A percentile compares a stretch with the other conserved stretches of the same genome.
Conservation (phyloP, 2,329 filamentous ascomycete genomes). For the Fulvia fulva region DNA sequence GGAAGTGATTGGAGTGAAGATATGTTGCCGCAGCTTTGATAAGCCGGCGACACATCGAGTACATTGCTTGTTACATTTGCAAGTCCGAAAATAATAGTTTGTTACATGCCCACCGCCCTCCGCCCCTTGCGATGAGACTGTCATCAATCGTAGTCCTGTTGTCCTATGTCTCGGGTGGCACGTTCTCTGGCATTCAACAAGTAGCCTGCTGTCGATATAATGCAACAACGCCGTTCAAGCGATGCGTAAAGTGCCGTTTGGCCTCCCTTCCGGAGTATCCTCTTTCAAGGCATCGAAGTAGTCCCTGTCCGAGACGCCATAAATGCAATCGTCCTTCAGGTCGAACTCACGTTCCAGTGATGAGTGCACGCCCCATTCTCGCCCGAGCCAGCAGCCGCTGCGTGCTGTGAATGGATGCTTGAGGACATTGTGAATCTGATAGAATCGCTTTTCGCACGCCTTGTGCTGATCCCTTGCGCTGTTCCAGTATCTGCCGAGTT, state of each 20-base stretch:
- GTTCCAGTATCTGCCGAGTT: conserved; percentile 58
- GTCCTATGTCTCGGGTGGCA: neutral
- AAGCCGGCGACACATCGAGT: neutral
- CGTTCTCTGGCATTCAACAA: neutral
- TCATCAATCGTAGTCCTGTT: conserved; percentile 16
- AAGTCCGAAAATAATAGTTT: neutral
- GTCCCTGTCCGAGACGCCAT: conserved; percentile 26
- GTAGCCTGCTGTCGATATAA: conserved; percentile 20
- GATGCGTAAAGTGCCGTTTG: conserved; percentile 8
- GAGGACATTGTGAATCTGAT: conserved; percentile 41
- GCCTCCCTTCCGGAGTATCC: conserved; percentile 8
- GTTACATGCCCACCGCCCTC: neutral
- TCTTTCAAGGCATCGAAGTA: conserved; percentile 28
- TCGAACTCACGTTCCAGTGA: conserved; percentile 30
- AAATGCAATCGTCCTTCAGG: conserved; percentile 33
- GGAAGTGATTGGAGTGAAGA: neutral
- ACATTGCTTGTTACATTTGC: neutral
- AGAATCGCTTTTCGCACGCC: conserved; percentile 46
- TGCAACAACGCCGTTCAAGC: conserved; percentile 1
- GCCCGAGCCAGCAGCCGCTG: conserved; percentile 34
- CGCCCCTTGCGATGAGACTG: neutral
- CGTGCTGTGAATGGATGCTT: conserved; percentile 35
- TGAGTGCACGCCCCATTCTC: conserved; percentile 32
- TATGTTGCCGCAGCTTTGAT: neutral
- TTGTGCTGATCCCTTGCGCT: conserved; percentile 51